phyloP scores from a whole-genome alignment of 1,284 basidiomycete species.

The Tilletia caries region DNA sequence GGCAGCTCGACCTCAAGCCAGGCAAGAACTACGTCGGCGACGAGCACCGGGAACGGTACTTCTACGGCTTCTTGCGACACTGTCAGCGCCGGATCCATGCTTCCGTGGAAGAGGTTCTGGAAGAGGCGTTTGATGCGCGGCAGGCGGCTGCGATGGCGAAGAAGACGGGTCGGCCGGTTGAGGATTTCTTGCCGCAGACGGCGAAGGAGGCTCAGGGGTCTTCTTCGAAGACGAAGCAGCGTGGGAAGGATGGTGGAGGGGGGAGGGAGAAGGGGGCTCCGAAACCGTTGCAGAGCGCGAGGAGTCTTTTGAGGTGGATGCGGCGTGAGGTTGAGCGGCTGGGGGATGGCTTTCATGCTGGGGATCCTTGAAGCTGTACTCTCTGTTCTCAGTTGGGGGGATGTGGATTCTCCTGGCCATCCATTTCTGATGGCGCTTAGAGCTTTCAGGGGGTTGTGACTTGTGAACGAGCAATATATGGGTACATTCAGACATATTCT shows the following conservation, averaged over 20 bases:
- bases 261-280: neutral
- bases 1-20: neutral
- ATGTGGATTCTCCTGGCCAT: no score
- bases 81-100: neutral
- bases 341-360: neutral
- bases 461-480: no score
- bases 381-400: no score
- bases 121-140: neutral
- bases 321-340: neutral
- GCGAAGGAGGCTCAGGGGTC: neutral
- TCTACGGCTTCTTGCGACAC: neutral
- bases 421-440: no score
- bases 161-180: neutral
- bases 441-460: no score
- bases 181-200: neutral
- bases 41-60: slow-evolving; percentile 8
- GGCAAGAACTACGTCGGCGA: slow-evolving; percentile 1
- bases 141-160: neutral
- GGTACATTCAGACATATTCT: no score
- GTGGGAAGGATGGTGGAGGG: neutral
- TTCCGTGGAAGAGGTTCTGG: slow-evolving; percentile 1
- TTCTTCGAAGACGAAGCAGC: no score
- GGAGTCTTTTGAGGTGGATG: neutral
- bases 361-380: neutral
- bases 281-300: neutral